Base-by-base conservation (phyloP, 225 moss, liverwort and hornwort genomes). In the Bryoerythrophyllum caledonicum region DNA sequence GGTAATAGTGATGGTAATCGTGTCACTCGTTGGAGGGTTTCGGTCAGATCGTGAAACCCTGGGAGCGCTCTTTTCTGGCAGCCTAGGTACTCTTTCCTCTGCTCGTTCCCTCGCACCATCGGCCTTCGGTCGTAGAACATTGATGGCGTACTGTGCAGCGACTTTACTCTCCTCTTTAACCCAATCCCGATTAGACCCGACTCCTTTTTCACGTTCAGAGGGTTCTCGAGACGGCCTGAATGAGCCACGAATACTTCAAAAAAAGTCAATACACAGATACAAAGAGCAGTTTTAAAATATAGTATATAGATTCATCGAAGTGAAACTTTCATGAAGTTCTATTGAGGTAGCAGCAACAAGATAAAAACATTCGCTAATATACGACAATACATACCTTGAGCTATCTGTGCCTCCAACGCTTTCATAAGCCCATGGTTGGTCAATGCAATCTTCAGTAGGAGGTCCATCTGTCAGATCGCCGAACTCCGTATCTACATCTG, bases 401-500 rank as follows among this genome's bases (percentile, higher is more conserved):
- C 48, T 87, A 24, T 82, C 91, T 78, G 85, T 85, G 30, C 72
- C 84, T 62, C 66, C 84, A 55, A 89, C 60, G 17, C 86, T 94
- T 53, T 89, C 96, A 54, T 85, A 96, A 1, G 88, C 88, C 94
- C 96, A 96, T 8, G 84, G 78, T 27, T 91, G 90, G 65, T 94
- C 85, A 19, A 83, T 14, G 62, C 76, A 79, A 44, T 79, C 85
- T 21, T 90, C 94, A 57, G 77, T 77, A 80, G 82, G 84, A 56
- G 87, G 86, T 21, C 88, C 89, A 74, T 91, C 96, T 37, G 91
- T 94, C 70, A 94, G 71, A 60, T 87, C 91, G 48, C 89, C 92
- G 57, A 91, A 94, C 57, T 95, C 99, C 38, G 89, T 87, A 7
- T 91, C 91, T 68, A 84, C 82, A 69, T 93, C 90, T n/a, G 99